Conservation (phyloP, 1,139 yeast species). For the Sugiyamaella pinicola region DNA sequence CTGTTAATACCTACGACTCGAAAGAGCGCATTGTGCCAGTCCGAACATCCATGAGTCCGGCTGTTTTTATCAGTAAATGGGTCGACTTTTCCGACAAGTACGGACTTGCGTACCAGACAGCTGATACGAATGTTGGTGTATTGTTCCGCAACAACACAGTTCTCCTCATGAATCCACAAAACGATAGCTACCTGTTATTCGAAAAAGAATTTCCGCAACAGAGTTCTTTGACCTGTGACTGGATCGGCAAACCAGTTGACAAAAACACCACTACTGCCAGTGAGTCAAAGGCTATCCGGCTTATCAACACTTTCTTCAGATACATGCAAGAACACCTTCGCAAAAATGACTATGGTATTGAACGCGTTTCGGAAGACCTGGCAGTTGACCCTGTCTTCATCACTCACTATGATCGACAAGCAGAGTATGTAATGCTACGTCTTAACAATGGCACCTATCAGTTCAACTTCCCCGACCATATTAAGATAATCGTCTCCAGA, state of each 20-base stretch:
- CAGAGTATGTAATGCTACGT: conserved; percentile 69
- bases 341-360: conserved; percentile 27
- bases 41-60: conserved; percentile 19
- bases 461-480: conserved; percentile 93
- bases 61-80: conserved; percentile 81
- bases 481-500: conserved; percentile 78
- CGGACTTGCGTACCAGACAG: conserved; percentile 91
- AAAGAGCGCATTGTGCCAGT: conserved; percentile 1
- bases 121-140: conserved; percentile 80
- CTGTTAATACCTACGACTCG: conserved; percentile 2
- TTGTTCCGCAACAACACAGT: conserved; percentile 31
- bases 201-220: conserved; percentile 2
- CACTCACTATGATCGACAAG: conserved; percentile 73
- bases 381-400: conserved; percentile 53
- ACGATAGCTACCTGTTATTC: conserved; percentile 18
- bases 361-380: conserved; percentile 1
- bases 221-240: conserved; percentile 19
- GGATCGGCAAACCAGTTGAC: conserved; percentile 27
- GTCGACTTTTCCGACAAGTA: conserved; percentile 96
- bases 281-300: conserved; percentile 36
- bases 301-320: conserved; percentile 37
- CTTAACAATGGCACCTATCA: conserved; percentile 91
- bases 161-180: conserved; percentile 27
- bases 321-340: conserved; percentile 43
- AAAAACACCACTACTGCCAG: conserved; percentile 22